Conservation (phyloP, 805 yeast species). For the Saccharomycopsis microspora region DNA sequence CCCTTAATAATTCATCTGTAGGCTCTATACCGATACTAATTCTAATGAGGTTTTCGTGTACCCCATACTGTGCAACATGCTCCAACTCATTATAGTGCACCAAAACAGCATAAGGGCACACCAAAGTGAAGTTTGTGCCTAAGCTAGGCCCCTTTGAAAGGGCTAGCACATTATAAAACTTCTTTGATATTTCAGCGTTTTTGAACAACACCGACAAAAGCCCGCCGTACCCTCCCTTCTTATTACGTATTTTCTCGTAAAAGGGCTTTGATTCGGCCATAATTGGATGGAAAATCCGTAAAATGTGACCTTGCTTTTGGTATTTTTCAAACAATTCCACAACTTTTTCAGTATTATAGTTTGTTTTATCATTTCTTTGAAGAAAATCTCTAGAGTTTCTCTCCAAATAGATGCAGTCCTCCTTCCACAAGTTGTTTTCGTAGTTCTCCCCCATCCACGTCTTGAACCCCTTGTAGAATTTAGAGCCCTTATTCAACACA, state of each 20-base stretch:
- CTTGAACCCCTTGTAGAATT: constrained; percentile 38
- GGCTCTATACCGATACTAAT: constrained; percentile 83
- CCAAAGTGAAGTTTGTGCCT: constrained; percentile 82
- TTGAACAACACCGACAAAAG: constrained; percentile 64
- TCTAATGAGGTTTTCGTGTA: constrained; percentile 66
- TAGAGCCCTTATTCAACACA: constrained; percentile 60
- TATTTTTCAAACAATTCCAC: constrained; percentile 36
- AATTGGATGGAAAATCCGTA: constrained; percentile 63
- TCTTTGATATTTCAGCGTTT: constrained; percentile 49
- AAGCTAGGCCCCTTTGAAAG: constrained; percentile 83
- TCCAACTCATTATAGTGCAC: constrained; percentile 80
- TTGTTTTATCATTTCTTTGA: constrained; percentile 42
- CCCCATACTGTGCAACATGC: constrained; percentile 72
- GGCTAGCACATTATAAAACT: constrained; percentile 60
- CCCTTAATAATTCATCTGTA: constrained; percentile 38
- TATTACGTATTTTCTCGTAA: constrained; percentile 62
- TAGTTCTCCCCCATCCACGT: constrained; percentile 38
- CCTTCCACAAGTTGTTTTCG: constrained; percentile 81
- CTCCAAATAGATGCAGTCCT: constrained; percentile 86
- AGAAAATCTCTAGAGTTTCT: constrained; percentile 87
- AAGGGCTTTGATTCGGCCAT: constrained; percentile 37
- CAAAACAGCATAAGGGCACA: constrained; percentile 80
- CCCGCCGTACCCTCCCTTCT: constrained; percentile 83
- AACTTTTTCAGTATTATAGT: constrained; percentile 43
- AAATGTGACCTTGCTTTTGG: constrained; percentile 36